Evolutionary conservation across 768 basidiomycete species (phyloP), one percentile per base, ranked within the genome.

Genomic region (Hygrophoropsis aurantiaca): DNA sequence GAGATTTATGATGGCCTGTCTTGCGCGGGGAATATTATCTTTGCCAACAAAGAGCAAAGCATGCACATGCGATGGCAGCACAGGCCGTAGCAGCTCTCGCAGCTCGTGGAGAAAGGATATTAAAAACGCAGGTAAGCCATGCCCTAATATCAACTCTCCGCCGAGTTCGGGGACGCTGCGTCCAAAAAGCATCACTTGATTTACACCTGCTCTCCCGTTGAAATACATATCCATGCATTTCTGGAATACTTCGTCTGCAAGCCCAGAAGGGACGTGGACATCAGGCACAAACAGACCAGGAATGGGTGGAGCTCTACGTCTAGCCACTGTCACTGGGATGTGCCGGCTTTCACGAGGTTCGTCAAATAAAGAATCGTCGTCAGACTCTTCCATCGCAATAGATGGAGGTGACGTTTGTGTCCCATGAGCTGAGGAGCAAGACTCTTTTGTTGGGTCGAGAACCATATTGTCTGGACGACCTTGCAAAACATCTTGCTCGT

Each of bases 101-200:
- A 92, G 65, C 0, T 55, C 60, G 4, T 69, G 59, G 23, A 91
- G 74, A 7, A 93, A 73, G 27, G 71, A 55, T 21, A 70, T 53
- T 33, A 93, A 67, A 42, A 81, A 68, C 2, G 68, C 58, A 8
- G 89, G 88, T 20, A 91, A 70, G 20, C 79, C 76, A 26, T 68
- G 66, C 4, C 69, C 56, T 54, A 54, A 55, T 41, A 47, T 49
- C 26, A 50, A 50, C 10, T 57, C 52, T 23, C 34, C 46, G 13
- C 46, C 53, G 7, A 18, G 37, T 18, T 36, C 40, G 16, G 61
- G 46, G 43, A 41, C 16, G 33, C 53, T 56, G 32, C 84, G 78
- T 36, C 82, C 82, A 58, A 95, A 95, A 15, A 95, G 75, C 92
- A 94, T 94, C 43, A 87, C 78, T 64, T 94, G 92, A 58, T 95